These are phyloP conservation scores for Cordyceps militaris DNA, from an alignment of 2,329 filamentous ascomycete genomes.

Conservation along the genomic window DNA sequence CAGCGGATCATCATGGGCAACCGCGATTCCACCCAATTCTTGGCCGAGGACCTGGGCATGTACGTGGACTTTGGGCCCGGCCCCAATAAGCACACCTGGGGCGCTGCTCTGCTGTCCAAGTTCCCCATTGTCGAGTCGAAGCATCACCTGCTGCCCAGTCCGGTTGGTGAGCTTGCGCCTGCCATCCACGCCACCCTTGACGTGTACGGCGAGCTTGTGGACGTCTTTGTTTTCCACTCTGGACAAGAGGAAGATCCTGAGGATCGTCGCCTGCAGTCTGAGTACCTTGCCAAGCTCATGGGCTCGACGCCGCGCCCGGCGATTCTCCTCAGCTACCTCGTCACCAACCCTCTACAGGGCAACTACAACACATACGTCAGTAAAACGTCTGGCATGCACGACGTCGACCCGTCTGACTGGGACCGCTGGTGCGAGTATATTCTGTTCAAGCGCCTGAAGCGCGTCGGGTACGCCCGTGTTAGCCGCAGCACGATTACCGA, in stretches of 20 bases:
- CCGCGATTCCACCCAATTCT: constrained; percentile 87
- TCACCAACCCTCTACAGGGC: constrained; percentile 80
- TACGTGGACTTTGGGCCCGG: constrained; percentile 96
- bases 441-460: constrained; percentile 79
- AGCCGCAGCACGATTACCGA: constrained; percentile 90
- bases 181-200: constrained; percentile 96
- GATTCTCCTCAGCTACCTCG: constrained; percentile 84
- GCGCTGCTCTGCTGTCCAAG: constrained; percentile 83
- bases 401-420: constrained; percentile 89
- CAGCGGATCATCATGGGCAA: constrained; percentile 99
- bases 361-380: constrained; percentile 98
- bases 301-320: constrained; percentile 70
- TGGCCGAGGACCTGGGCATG: constrained; percentile 96
- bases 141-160: constrained; percentile 88
- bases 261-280: constrained; percentile 76
- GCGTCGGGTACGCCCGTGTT: constrained; percentile 84
- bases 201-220: constrained; percentile 80
- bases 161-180: constrained; percentile 88
- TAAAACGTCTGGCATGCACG: constrained; percentile 80
- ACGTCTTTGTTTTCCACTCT: constrained; percentile 97
- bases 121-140: constrained; percentile 97
- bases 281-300: constrained; percentile 87
- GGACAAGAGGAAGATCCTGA: constrained; percentile 95
- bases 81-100: constrained; percentile 99
- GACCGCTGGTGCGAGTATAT: constrained; percentile 99